Conservation (phyloP, 768 basidiomycete genomes). For the Tremella yokohamensis region DNA sequence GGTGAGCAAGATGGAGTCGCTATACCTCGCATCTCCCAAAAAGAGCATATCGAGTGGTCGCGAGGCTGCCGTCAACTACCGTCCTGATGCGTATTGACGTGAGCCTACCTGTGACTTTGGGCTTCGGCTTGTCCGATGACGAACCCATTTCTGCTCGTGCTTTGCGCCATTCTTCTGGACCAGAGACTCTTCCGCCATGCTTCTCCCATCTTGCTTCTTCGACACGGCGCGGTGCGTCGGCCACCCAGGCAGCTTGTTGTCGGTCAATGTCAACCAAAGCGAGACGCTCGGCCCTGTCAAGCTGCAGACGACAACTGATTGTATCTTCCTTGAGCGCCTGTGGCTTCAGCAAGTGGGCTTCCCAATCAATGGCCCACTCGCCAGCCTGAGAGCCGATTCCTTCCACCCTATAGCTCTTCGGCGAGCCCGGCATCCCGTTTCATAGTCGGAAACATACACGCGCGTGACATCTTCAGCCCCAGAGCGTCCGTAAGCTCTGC, state of each 20-base stretch:
- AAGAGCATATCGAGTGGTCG: constrained; percentile 9
- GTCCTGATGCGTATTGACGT: no score
- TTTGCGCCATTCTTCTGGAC: constrained; percentile 51
- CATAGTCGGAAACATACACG: constrained; percentile 43
- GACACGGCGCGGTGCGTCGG: constrained; percentile 26
- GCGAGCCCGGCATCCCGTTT: constrained; percentile 22
- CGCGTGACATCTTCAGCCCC: constrained; percentile 44
- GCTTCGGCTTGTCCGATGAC: constrained; percentile 2
- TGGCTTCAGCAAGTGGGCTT: not conserved
- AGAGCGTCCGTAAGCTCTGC: constrained; percentile 35
- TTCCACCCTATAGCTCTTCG: constrained; percentile 33
- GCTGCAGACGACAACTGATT: constrained; percentile 24
- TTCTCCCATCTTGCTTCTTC: constrained; percentile 28
- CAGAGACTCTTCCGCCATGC: constrained; percentile 45
- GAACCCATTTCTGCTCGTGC: constrained; percentile 46
- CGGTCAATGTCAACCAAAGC: constrained; percentile 40
- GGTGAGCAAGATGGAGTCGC: constrained; percentile 21
- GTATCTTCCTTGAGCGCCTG: constrained; percentile 42
- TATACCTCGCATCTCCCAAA: constrained; percentile 21
- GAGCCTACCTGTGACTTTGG: constrained; percentile 17
- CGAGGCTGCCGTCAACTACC: no score
- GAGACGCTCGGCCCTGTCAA: constrained; percentile 12
- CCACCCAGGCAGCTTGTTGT: constrained; percentile 36
- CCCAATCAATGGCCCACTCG: constrained; percentile 14
- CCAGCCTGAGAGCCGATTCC: constrained; percentile 33